Conservation (phyloP, 2,329 filamentous ascomycete species). For the Clonostachys sp. region DNA sequence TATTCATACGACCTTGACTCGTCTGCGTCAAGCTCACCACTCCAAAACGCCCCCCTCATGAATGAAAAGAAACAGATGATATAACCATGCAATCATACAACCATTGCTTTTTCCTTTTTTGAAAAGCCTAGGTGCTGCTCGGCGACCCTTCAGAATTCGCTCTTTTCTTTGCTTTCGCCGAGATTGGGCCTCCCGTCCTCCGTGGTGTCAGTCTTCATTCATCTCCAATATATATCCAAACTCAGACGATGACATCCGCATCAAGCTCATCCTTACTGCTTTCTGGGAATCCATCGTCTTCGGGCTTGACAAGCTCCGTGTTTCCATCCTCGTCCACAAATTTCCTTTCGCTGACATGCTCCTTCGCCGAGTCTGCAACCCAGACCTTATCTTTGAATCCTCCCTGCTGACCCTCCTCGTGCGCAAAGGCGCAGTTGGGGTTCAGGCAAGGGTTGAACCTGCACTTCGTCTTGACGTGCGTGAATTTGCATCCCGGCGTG, state of each 20-base stretch:
- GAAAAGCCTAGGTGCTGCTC: too few species aligned
- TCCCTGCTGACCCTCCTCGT: slow-evolving; percentile 85
- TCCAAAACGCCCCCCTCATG: too few species aligned
- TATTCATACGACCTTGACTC: too few species aligned
- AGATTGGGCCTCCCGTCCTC: too few species aligned
- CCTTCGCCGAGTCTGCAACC: slow-evolving; percentile 57
- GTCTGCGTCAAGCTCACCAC: too few species aligned
- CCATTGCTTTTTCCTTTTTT: too few species aligned
- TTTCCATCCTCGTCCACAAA: slow-evolving; percentile 69
- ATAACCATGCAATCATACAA: too few species aligned
- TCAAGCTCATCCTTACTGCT: slow-evolving; percentile 33
- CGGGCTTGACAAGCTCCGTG: slow-evolving; percentile 71
- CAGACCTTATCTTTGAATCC: slow-evolving; percentile 87
- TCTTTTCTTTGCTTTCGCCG: too few species aligned
- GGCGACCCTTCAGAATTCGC: too few species aligned
- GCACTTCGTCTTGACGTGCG: slow-evolving; percentile 80
- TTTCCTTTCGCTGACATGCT: slow-evolving; percentile 82
- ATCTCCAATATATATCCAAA: too few species aligned
- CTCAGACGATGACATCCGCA: slow-evolving; percentile 25
- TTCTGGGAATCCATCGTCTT: slow-evolving; percentile 20
- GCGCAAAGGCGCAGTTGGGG: slow-evolving; percentile 81
- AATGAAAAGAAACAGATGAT: too few species aligned
- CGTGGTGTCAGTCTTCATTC: too few species aligned
- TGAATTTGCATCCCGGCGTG: slow-evolving; percentile 79
- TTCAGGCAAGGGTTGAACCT: slow-evolving; percentile 91